phyloP scores from a whole-genome alignment of 768 basidiomycete genomes.

The Filobasidium floriforme region DNA sequence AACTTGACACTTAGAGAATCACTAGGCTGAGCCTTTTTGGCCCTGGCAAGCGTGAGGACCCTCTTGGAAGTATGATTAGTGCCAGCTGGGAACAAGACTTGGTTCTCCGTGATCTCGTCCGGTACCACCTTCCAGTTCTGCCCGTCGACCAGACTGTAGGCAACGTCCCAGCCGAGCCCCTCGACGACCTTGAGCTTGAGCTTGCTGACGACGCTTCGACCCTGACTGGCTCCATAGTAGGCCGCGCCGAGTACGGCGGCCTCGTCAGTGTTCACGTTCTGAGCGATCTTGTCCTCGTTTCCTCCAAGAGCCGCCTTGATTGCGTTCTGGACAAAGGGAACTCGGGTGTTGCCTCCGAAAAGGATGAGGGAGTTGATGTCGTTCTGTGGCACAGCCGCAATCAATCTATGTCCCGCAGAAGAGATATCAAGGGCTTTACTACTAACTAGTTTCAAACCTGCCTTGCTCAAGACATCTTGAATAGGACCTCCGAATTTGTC shows the following conservation, averaged over 20 bases:
- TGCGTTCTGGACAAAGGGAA: constrained; percentile 83
- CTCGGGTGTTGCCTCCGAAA: constrained; percentile 81
- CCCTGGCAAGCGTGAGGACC: constrained; percentile 73
- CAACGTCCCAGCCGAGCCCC: constrained; percentile 13
- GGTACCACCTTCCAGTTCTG: neutral
- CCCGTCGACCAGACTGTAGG: neutral
- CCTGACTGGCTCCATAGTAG: constrained; percentile 79
- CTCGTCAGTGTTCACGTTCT: constrained; percentile 95
- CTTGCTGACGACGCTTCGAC: constrained; percentile 90
- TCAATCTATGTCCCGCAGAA: constrained; percentile 5
- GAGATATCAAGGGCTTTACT: neutral
- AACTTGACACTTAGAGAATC: constrained; percentile 74
- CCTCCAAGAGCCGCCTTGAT: constrained; percentile 70
- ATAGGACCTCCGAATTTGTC: constrained; percentile 63
- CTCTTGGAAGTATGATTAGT: constrained; percentile 75
- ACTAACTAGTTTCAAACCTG: constrained; percentile 62
- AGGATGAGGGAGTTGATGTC: constrained; percentile 82
- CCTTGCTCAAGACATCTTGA: constrained; percentile 59
- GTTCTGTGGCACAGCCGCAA: constrained; percentile 49
- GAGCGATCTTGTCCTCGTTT: constrained; percentile 68
- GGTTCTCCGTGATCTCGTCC: constrained; percentile 41
- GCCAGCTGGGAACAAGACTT: constrained; percentile 48
- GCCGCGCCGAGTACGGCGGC: constrained; percentile 90
- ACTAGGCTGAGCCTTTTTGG: constrained; percentile 40
- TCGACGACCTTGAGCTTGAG: constrained; percentile 71